Evolutionary conservation across 225 moss, liverwort and hornwort genomes (phyloP).

Genomic region (Pleurozium schreberi): DNA sequence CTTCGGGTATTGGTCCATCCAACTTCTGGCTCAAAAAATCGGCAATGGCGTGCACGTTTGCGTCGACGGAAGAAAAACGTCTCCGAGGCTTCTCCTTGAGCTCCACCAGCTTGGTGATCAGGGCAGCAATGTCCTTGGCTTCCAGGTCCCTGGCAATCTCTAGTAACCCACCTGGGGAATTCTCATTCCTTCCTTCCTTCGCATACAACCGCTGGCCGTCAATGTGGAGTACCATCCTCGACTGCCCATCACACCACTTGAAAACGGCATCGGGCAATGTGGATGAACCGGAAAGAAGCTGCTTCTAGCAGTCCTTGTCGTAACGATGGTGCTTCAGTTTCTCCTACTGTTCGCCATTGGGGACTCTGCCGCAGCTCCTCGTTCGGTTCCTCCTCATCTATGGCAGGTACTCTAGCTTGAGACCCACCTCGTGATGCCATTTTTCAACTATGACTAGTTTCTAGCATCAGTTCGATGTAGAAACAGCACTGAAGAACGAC

Average conservation of each 20-base stretch:
- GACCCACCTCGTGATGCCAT: not conserved
- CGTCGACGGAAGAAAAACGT: not conserved
- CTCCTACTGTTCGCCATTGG: not conserved
- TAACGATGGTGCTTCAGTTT: not conserved
- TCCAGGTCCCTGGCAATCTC: not conserved
- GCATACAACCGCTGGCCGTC: constrained; percentile 3
- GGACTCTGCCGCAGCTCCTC: not conserved
- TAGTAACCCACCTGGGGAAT: not conserved
- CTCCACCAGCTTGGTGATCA: constrained; percentile 15
- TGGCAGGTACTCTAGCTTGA: not conserved
- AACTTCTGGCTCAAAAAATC: constrained; percentile 38
- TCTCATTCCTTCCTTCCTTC: not conserved
- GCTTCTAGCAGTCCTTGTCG: not conserved
- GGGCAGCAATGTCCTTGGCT: constrained; percentile 1
- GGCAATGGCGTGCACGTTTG: constrained; percentile 7
- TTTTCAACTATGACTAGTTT: not conserved
- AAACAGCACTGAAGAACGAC: not conserved
- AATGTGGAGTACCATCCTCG: constrained; percentile 6
- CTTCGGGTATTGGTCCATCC: constrained; percentile 26
- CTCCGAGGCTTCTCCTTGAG: not conserved
- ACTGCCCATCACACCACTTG: constrained; percentile 17
- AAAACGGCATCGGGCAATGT: not conserved
- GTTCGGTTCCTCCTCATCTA: not conserved
- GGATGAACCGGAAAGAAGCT: not conserved
- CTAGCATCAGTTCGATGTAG: not conserved